A percentile compares a stretch with the other conserved stretches of the same genome.
phyloP scores from a whole-genome alignment of 768 basidiomycete species.

The Pulveroboletus sp. region DNA sequence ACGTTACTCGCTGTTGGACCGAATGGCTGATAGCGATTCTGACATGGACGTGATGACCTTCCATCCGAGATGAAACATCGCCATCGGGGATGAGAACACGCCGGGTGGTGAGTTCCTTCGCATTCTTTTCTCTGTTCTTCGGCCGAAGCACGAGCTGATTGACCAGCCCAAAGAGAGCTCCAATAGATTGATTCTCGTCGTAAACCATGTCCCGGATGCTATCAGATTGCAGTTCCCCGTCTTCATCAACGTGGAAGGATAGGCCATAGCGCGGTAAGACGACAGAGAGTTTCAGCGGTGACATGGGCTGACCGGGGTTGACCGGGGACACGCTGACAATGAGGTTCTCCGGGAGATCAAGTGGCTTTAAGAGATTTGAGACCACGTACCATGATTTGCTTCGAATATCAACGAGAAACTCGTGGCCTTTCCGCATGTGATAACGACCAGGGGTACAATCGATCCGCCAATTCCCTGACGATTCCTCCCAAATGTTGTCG shows the following conservation, averaged over 20 bases:
- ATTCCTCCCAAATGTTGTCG: conserved; percentile 15
- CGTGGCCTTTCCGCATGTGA: neutral
- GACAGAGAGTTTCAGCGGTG: conserved; percentile 19
- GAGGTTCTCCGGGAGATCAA: conserved; percentile 13
- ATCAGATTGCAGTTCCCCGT: conserved; percentile 33
- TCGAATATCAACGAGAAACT: conserved; percentile 23
- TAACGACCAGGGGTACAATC: neutral
- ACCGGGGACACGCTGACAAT: conserved; percentile 8
- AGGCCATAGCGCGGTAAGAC: conserved; percentile 39
- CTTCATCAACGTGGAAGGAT: conserved; percentile 35
- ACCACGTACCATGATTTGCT: conserved; percentile 25
- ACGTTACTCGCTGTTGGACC: conserved; percentile 7
- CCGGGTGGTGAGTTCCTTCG: neutral
- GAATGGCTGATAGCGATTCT: neutral
- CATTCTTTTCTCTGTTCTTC: neutral
- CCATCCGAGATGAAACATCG: neutral
- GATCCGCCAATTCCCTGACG: conserved; percentile 21
- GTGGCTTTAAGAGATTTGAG: conserved; percentile 8
- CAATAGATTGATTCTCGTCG: conserved; percentile 36
- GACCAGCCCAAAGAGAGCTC: conserved; percentile 41
- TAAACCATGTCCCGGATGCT: conserved; percentile 40
- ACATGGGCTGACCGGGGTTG: neutral
- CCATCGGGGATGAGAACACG: conserved; percentile 41
- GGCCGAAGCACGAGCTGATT: conserved; percentile 39
- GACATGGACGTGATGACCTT: conserved; percentile 12